phyloP scores from a whole-genome alignment of 2,329 filamentous ascomycete species.

The Fusarium nygamai region DNA sequence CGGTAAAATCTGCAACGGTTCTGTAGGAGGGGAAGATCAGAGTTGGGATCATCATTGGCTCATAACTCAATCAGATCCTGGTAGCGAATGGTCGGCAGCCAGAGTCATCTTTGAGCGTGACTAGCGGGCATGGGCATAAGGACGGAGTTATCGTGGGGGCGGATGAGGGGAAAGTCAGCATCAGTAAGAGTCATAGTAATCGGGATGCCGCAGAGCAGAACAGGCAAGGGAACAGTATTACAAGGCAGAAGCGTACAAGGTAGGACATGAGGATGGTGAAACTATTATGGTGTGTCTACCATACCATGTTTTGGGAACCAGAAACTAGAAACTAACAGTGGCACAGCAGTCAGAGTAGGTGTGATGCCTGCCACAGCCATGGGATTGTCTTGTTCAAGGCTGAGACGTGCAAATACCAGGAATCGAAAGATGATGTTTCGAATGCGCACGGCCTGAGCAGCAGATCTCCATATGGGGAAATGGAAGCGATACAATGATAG shows the following conservation, averaged over 20 bases:
- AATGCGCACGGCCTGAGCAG: slow-evolving; percentile 15
- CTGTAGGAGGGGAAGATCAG: neutral
- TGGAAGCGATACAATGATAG: slow-evolving; percentile 23
- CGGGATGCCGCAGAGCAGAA: neutral
- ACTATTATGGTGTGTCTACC: slow-evolving; percentile 1
- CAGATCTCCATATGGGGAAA: slow-evolving; percentile 33
- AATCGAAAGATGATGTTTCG: slow-evolving; percentile 24
- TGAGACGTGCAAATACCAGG: slow-evolving; percentile 24
- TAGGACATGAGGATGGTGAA: slow-evolving; percentile 4
- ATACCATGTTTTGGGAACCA: neutral
- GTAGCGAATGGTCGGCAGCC: slow-evolving; percentile 14
- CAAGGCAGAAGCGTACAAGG: slow-evolving; percentile 1
- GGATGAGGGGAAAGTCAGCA: slow-evolving; percentile 14
- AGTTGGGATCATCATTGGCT: slow-evolving; percentile 12
- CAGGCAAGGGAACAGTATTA: slow-evolving; percentile 13
- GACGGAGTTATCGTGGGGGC: slow-evolving; percentile 2
- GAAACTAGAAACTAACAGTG: slow-evolving; percentile 15
- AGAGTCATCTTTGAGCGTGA: slow-evolving; percentile 27
- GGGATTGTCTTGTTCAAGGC: slow-evolving; percentile 9
- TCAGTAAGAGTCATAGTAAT: neutral
- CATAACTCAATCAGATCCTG: slow-evolving; percentile 12
- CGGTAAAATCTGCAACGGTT: slow-evolving; percentile 26
- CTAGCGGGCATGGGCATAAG: slow-evolving; percentile 8
- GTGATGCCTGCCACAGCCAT: slow-evolving; percentile 33
- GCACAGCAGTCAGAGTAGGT: slow-evolving; percentile 21